These are phyloP conservation scores for Blastocrithidia nonstop DNA, from an alignment of 208 protist genomes.

Conservation along the genomic window DNA sequence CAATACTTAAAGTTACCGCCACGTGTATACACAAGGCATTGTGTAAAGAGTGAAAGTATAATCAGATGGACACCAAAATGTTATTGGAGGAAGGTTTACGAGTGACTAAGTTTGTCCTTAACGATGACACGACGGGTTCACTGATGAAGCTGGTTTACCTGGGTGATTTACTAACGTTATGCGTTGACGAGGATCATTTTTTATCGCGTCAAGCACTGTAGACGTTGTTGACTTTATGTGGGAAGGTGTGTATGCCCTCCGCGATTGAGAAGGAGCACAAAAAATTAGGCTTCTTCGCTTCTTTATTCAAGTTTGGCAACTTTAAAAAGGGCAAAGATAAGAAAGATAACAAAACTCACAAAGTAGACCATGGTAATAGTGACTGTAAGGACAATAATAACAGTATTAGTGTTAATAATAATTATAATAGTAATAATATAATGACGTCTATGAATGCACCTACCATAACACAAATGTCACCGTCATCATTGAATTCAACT, in stretches of 20 bases:
- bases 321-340: background rate
- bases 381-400: background rate
- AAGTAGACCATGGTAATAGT: background rate
- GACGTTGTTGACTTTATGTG: slow-evolving; percentile 40
- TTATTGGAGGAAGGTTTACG: slow-evolving; percentile 67
- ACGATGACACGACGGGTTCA: slow-evolving; percentile 47
- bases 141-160: slow-evolving; percentile 36
- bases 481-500: too few relatives aligned
- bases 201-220: slow-evolving; percentile 60
- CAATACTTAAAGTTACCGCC: slow-evolving; percentile 24
- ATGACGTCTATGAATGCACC: too few relatives aligned
- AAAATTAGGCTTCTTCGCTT: slow-evolving; percentile 1
- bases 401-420: background rate
- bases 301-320: background rate
- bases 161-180: slow-evolving; percentile 53
- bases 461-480: too few relatives aligned
- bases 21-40: slow-evolving; percentile 34
- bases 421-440: background rate
- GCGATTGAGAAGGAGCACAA: slow-evolving; percentile 18
- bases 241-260: slow-evolving; percentile 64
- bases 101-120: slow-evolving; percentile 61
- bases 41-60: slow-evolving; percentile 31
- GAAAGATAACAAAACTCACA: background rate
- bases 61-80: slow-evolving; percentile 19
- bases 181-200: slow-evolving; percentile 30